A percentile compares a stretch with the other conserved stretches of the same genome.
These are phyloP conservation scores for Stephanodiscus minutulus DNA, from an alignment of 108 stramenopile species.

Conservation along the genomic window DNA sequence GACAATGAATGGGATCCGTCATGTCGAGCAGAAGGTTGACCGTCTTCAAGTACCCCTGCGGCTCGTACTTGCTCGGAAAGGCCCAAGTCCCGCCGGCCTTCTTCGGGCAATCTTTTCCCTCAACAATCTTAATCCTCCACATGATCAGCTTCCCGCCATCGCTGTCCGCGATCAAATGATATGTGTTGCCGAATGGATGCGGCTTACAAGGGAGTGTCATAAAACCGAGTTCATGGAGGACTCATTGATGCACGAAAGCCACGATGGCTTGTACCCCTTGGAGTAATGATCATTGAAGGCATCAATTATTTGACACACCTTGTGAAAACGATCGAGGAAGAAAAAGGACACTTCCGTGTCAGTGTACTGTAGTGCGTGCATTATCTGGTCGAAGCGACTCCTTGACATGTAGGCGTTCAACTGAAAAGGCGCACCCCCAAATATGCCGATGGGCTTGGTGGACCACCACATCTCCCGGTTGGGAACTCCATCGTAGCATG, in stretches of 20 bases:
- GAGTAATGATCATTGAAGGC: constrained; percentile 25
- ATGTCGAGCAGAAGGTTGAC: constrained; percentile 2
- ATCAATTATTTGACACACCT: constrained; percentile 27
- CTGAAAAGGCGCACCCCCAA: constrained; percentile 6
- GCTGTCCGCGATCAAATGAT: constrained; percentile 18
- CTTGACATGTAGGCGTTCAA: constrained; percentile 10
- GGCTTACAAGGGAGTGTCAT: constrained; percentile 17
- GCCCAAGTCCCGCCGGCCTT: not conserved
- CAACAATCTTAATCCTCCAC: constrained; percentile 6
- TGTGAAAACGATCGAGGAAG: constrained; percentile 12
- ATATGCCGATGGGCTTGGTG: constrained; percentile 1
- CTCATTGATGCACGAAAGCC: constrained; percentile 30
- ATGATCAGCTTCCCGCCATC: not conserved
- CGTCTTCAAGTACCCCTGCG: not conserved
- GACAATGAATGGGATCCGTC: constrained; percentile 10
- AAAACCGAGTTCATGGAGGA: constrained; percentile 23
- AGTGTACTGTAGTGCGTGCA: not conserved
- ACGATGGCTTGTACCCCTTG: constrained; percentile 18
- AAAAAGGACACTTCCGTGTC: constrained; percentile 1
- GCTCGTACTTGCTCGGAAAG: constrained; percentile 7
- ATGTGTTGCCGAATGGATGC: constrained; percentile 17
- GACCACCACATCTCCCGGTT: constrained; percentile 14
- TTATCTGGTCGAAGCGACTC: not conserved
- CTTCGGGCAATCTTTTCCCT: constrained; percentile 3
- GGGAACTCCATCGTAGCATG: not conserved